Evolutionary conservation across 2,329 filamentous ascomycete genomes (phyloP).

Genomic region (Botrytis fabae): DNA sequence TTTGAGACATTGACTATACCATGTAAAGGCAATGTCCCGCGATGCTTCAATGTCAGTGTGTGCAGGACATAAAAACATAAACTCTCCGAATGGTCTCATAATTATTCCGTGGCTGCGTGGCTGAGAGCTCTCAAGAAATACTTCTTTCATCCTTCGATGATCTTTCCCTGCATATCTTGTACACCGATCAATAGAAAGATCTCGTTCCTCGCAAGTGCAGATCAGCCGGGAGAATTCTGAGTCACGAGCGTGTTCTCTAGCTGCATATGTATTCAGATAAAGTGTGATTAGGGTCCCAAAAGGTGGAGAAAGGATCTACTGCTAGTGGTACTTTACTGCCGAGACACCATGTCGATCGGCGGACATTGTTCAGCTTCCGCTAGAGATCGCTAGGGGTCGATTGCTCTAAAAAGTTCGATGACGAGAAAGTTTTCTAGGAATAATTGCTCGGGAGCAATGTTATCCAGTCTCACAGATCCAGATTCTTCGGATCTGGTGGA

Average conservation of each 20-base stretch:
- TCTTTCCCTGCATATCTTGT: conserved; percentile 1
- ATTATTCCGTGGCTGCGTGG: conserved; percentile 1
- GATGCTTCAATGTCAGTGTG: neutral
- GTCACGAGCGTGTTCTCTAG: conserved; percentile 8
- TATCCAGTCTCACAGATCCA: neutral
- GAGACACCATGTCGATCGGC: conserved; percentile 7
- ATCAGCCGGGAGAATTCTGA: neutral
- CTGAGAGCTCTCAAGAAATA: neutral
- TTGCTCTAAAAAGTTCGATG: neutral
- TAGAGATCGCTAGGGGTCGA: neutral
- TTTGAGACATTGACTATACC: neutral
- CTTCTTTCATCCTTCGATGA: conserved; percentile 10
- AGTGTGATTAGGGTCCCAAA: neutral
- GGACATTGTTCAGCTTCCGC: neutral
- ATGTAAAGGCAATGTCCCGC: neutral
- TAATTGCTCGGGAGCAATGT: neutral
- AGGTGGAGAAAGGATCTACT: conserved; percentile 7
- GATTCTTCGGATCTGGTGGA: conserved; percentile 4
- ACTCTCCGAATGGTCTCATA: neutral
- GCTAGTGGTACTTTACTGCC: neutral
- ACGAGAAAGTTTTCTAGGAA: neutral
- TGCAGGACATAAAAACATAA: neutral
- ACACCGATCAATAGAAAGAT: conserved; percentile 1
- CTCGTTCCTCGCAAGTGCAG: neutral
- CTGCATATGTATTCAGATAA: conserved; percentile 10